Conservation (phyloP, 108 stramenopile species). For the Pelagomonas calceolata region DNA sequence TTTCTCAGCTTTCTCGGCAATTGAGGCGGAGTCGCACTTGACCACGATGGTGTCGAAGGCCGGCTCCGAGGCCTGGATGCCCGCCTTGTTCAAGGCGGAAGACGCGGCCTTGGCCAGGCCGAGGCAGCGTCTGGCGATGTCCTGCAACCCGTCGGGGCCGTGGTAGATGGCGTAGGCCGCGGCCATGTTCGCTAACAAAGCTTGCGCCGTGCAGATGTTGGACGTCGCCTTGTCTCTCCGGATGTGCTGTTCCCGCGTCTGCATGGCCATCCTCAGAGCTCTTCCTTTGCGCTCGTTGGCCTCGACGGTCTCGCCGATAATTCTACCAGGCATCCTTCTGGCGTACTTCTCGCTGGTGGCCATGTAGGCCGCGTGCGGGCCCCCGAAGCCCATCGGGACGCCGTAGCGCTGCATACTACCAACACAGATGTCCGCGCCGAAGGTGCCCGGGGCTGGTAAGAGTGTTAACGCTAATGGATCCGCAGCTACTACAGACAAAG, state of each 20-base stretch:
- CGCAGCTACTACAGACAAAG: slow-evolving; percentile 83
- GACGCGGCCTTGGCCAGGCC: slow-evolving; percentile 21
- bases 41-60: slow-evolving; percentile 89
- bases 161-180: slow-evolving; percentile 97
- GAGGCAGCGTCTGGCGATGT: slow-evolving; percentile 66
- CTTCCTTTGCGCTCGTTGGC: slow-evolving; percentile 54
- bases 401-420: slow-evolving; percentile 96
- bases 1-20: slow-evolving; percentile 59
- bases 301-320: slow-evolving; percentile 62
- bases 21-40: slow-evolving; percentile 51
- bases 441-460: slow-evolving; percentile 72
- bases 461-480: slow-evolving; percentile 87
- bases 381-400: slow-evolving; percentile 98
- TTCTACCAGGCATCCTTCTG: slow-evolving; percentile 94
- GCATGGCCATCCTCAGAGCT: slow-evolving; percentile 98
- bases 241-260: slow-evolving; percentile 95
- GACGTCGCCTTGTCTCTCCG: slow-evolving; percentile 97
- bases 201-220: slow-evolving; percentile 99
- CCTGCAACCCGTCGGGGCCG: slow-evolving; percentile 83
- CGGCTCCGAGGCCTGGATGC: background rate
- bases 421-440: slow-evolving; percentile 96
- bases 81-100: slow-evolving; percentile 9
- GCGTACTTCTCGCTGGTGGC: slow-evolving; percentile 77
- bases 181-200: slow-evolving; percentile 97
- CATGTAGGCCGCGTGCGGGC: slow-evolving; percentile 96